A percentile compares a stretch with the other conserved stretches of the same genome.
phyloP scores from a whole-genome alignment of 139 green algal genomes.

The Chlorella ohadii region DNA sequence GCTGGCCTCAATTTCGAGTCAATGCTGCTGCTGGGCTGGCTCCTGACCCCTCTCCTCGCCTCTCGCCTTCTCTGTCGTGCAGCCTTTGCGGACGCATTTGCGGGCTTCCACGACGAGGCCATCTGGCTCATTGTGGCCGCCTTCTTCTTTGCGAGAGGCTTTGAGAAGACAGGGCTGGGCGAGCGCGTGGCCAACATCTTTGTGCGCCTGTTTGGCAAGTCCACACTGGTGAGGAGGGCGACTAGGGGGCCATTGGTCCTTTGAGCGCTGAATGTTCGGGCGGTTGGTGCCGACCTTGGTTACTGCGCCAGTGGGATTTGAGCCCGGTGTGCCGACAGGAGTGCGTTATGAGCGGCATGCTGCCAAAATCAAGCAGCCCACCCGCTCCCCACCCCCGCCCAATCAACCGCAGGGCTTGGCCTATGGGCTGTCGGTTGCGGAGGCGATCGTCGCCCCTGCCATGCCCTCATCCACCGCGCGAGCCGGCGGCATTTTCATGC shows the following conservation, averaged over 20 bases:
- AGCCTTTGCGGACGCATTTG: slow-evolving; percentile 70
- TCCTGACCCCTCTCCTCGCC: no score
- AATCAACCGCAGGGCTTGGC: slow-evolving; percentile 66
- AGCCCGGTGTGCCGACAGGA: no score
- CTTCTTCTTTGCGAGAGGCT: slow-evolving; percentile 98
- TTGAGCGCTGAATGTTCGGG: no score
- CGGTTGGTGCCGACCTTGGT: no score
- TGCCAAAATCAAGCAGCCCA: no score
- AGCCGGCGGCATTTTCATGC: slow-evolving; percentile 96
- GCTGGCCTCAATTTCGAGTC: no score
- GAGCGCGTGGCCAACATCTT: slow-evolving; percentile 93
- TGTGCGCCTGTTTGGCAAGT: slow-evolving; percentile 85
- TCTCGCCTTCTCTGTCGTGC: neutral
- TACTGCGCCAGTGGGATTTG: no score
- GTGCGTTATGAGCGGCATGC: no score
- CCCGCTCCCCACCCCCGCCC: no score
- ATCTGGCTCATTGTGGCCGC: slow-evolving; percentile 99
- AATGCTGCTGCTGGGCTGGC: no score
- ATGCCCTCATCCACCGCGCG: slow-evolving; percentile 96
- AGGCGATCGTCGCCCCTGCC: slow-evolving; percentile 86
- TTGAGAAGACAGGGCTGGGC: slow-evolving; percentile 97
- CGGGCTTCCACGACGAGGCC: slow-evolving; percentile 96
- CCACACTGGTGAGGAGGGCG: slow-evolving; percentile 67
- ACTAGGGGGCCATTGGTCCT: no score
- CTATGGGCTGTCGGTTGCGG: slow-evolving; percentile 88